Base-by-base conservation (phyloP, 148 eudicot species). In the Diospyros lotus region DNA sequence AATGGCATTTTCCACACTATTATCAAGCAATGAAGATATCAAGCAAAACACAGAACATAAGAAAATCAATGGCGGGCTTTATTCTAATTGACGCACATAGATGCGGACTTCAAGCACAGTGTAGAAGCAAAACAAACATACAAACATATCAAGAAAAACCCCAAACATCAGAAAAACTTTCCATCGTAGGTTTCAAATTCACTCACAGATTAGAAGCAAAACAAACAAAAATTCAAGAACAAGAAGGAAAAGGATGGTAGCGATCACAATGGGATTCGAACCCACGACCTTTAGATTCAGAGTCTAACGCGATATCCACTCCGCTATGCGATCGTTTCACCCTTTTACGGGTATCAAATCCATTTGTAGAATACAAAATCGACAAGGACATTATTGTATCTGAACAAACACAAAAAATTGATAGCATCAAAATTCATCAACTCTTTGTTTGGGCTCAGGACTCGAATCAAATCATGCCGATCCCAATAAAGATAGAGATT, bases 221-320 rank as follows among this genome's bases (percentile, higher is more conserved):
- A 53, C 56, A 53, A 53, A 53, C 9, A 53, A 11, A 7, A 10
- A 53, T 1, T 6, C 10, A 53, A 9, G 56, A 9, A 53, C 9
- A 53, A 53, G 56, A 53, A 3, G 12, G 1, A 9, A 2, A 3
- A 53, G 56, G 56, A 9, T 11, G 56, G 56, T 53, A 9, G 56
- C 56, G 12, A 53, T 53, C 56, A 12, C 56, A 53, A 77, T 78
- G 76, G 78, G 76, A 74, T 39, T 74, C 62, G 50, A 64, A 74
- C 77, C 77, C 61, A 65, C 70, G 61, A 65, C 60, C 69, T 74
- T 48, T 63, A 74, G 69, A 74, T 74, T 39, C 76, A 59, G 69
- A 74, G 50, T 64, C 69, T 74, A 63, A 63, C 69, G 69, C 69
- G 68, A 74, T 64, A 63, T 63, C 68, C 68, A 64, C 69, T 74